phyloP scores from a whole-genome alignment of 2,329 filamentous ascomycete species.

The Neocucurbitaria cava region DNA sequence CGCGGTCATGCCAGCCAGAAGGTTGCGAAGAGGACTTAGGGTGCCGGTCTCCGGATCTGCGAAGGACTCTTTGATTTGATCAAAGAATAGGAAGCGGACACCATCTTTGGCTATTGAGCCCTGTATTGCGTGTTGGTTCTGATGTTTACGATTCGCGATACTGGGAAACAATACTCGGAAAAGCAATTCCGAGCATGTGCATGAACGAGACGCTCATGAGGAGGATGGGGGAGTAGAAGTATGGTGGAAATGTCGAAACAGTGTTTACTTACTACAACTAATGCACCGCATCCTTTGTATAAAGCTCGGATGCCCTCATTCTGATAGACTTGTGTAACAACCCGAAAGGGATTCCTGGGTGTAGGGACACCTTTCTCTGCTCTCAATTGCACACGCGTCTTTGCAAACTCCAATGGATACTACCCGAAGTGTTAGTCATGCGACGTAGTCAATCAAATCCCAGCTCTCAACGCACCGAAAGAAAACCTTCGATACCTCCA shows the following conservation, averaged over 20 bases:
- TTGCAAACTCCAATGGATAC: conserved; percentile 73
- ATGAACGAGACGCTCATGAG: conserved; percentile 4
- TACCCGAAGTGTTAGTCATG: conserved; percentile 18
- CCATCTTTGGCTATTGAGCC: conserved; percentile 70
- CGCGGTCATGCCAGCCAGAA: conserved; percentile 70
- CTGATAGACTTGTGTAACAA: conserved; percentile 63
- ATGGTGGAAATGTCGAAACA: not conserved
- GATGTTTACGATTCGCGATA: not conserved
- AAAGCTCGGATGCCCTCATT: conserved; percentile 65
- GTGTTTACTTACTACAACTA: conserved; percentile 56
- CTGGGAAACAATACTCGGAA: too few species aligned
- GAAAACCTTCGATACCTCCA: conserved; percentile 49
- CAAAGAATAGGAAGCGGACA: conserved; percentile 71
- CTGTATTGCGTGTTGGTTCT: conserved; percentile 25
- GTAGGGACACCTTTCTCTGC: conserved; percentile 52
- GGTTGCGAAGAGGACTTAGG: conserved; percentile 62
- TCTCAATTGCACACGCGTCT: conserved; percentile 67
- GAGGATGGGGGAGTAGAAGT: not conserved
- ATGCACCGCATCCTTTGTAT: conserved; percentile 68
- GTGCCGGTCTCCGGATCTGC: conserved; percentile 63
- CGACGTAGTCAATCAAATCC: conserved; percentile 1
- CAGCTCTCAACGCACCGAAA: conserved; percentile 33
- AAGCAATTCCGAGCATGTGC: conserved; percentile 7
- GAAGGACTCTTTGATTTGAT: conserved; percentile 67
- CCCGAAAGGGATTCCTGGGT: conserved; percentile 63